phyloP scores from a whole-genome alignment of 805 yeast species.

The Candida ulmi region DNA sequence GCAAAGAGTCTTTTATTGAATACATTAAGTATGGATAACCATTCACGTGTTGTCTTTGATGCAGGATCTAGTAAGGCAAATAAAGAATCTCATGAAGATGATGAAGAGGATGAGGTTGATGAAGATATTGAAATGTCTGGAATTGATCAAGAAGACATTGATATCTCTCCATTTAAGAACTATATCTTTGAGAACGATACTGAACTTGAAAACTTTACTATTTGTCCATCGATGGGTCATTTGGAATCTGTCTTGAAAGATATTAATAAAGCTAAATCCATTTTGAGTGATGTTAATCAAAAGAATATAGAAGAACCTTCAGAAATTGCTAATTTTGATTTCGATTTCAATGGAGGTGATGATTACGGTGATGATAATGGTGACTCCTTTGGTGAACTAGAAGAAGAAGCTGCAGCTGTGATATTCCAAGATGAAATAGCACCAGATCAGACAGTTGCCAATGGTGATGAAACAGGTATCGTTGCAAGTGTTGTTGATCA shows the following conservation, averaged over 20 bases:
- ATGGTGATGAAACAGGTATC: slow-evolving; percentile 17
- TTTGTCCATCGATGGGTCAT: slow-evolving; percentile 71
- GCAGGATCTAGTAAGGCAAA: slow-evolving; percentile 33
- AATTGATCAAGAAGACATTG: slow-evolving; percentile 24
- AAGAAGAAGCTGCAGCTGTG: slow-evolving; percentile 19
- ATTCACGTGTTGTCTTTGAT: slow-evolving; percentile 59
- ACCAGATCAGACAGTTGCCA: slow-evolving; percentile 12
- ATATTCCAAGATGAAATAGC: slow-evolving; percentile 16
- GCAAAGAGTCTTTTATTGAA: slow-evolving; percentile 65
- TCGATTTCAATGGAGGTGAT: slow-evolving; percentile 13
- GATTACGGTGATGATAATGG: slow-evolving; percentile 13
- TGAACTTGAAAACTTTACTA: slow-evolving; percentile 27
- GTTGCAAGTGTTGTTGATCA: slow-evolving; percentile 39
- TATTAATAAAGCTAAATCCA: slow-evolving; percentile 43
- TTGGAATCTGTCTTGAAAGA: slow-evolving; percentile 54
- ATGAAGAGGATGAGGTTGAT: slow-evolving; percentile 11
- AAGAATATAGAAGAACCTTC: slow-evolving; percentile 17
- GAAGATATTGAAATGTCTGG: slow-evolving; percentile 17
- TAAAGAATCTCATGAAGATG: slow-evolving; percentile 8
- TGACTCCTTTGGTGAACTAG: slow-evolving; percentile 18
- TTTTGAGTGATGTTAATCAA: slow-evolving; percentile 34
- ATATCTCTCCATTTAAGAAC: slow-evolving; percentile 15
- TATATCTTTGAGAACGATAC: slow-evolving; percentile 26
- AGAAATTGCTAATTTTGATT: slow-evolving; percentile 11
- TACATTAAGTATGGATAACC: slow-evolving; percentile 46